phyloP scores from a whole-genome alignment of 2,329 filamentous ascomycete species.

The Colletotrichum coccodes region DNA sequence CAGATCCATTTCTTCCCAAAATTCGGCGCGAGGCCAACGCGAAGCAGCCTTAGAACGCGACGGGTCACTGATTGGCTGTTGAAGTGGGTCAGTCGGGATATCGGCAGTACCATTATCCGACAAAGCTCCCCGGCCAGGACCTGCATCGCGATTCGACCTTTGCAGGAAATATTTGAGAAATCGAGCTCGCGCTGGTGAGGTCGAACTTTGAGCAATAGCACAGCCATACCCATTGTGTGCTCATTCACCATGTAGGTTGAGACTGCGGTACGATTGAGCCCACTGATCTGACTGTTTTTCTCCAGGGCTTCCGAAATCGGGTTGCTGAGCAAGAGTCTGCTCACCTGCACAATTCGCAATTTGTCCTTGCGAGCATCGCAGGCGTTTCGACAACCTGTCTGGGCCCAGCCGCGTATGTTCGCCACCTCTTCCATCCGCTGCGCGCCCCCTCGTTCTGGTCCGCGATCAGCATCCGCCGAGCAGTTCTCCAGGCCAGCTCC shows the following conservation, averaged over 20 bases:
- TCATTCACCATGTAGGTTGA: conserved; percentile 15
- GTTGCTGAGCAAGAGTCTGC: conserved; percentile 28
- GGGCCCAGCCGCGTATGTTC: conserved; percentile 10
- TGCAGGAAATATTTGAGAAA: conserved; percentile 1
- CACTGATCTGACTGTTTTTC: neutral
- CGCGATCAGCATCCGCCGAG: neutral
- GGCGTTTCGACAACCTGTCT: conserved; percentile 12
- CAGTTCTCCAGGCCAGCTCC: neutral
- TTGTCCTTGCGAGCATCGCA: neutral
- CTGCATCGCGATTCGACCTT: neutral
- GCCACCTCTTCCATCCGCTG: conserved; percentile 5
- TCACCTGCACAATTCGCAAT: conserved; percentile 24
- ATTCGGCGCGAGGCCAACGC: conserved; percentile 32
- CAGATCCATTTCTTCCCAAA: conserved; percentile 24
- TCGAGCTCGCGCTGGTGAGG: neutral
- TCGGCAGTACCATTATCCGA: conserved; percentile 29
- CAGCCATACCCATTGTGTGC: neutral
- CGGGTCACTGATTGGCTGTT: conserved; percentile 22
- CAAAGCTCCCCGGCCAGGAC: neutral
- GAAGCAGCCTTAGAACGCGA: conserved; percentile 28
- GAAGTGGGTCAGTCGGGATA: neutral
- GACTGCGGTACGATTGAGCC: neutral
- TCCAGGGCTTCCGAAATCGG: conserved; percentile 32
- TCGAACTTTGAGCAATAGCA: neutral
- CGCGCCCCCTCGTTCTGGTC: neutral